A percentile compares a stretch with the other conserved stretches of the same genome.
phyloP scores from a whole-genome alignment of 2,329 filamentous ascomycete species.

The Byssothecium circinans region DNA sequence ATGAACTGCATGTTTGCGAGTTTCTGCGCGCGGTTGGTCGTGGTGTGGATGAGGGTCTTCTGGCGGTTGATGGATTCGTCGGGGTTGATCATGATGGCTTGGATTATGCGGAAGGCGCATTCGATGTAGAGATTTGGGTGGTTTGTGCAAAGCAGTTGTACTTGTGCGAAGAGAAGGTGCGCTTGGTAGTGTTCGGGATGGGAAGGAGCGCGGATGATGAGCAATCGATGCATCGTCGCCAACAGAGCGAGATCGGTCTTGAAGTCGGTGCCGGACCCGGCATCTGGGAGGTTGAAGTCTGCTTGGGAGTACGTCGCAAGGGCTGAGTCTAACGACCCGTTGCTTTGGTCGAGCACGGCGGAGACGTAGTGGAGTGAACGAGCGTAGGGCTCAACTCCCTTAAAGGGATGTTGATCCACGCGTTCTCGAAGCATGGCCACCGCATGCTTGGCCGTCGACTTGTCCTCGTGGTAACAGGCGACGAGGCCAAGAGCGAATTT shows the following conservation, averaged over 20 bases:
- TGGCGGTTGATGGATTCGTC: constrained; percentile 69
- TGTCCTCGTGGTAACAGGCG: constrained; percentile 70
- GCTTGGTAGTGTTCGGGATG: constrained; percentile 56
- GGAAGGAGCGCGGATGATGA: constrained; percentile 48
- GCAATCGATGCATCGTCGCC: constrained; percentile 51
- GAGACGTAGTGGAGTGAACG: constrained; percentile 70
- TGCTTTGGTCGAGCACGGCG: constrained; percentile 76
- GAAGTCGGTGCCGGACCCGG: constrained; percentile 23
- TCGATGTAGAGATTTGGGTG: constrained; percentile 75
- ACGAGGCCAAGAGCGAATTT: constrained; percentile 72
- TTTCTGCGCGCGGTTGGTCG: constrained; percentile 58
- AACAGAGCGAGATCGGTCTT: constrained; percentile 50
- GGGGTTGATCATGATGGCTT: constrained; percentile 63
- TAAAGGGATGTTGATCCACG: constrained; percentile 47
- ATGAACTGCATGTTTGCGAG: constrained; percentile 77
- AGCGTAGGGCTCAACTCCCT: constrained; percentile 46
- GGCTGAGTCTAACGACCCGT: constrained; percentile 70
- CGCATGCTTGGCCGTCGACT: constrained; percentile 51
- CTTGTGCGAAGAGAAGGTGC: constrained; percentile 62
- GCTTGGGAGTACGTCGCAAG: constrained; percentile 66
- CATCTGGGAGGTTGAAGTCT: constrained; percentile 56
- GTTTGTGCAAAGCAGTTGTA: constrained; percentile 68
- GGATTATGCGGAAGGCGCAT: constrained; percentile 75
- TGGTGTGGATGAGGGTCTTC: constrained; percentile 72
- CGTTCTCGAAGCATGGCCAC: constrained; percentile 23